Conservation (phyloP, 2,329 filamentous ascomycete species). For the Aspergillus proliferans region DNA sequence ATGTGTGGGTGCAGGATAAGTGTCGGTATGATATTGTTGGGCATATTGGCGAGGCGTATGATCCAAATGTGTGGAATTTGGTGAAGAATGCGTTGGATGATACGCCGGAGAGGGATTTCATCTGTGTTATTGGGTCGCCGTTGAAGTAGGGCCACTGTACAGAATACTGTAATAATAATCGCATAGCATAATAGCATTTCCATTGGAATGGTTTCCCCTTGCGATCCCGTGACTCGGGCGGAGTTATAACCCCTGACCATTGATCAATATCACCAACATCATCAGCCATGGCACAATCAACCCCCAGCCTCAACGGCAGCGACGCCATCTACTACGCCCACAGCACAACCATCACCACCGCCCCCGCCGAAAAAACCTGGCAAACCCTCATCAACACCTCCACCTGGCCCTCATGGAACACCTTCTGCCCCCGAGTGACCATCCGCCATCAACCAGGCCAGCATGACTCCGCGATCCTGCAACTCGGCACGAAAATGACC, state of each 20-base stretch:
- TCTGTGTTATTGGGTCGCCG: conserved; percentile 24
- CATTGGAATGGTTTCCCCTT: too few species aligned
- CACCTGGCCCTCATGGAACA: conserved; percentile 44
- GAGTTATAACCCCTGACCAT: background rate
- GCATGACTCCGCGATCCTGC: conserved; percentile 21
- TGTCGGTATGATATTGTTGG: conserved; percentile 30
- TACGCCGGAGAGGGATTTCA: conserved; percentile 20
- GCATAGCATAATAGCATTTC: background rate
- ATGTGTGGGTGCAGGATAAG: conserved; percentile 27
- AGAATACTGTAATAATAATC: background rate
- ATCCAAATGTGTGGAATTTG: conserved; percentile 35
- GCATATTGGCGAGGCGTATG: conserved; percentile 34
- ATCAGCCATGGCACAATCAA: conserved; percentile 6
- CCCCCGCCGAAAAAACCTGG: conserved; percentile 39
- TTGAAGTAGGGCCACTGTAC: conserved; percentile 16
- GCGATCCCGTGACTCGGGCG: too few species aligned
- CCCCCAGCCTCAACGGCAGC: conserved; percentile 26
- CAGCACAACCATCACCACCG: conserved; percentile 34
- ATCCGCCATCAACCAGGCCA: conserved; percentile 37
- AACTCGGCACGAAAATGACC: conserved; percentile 38
- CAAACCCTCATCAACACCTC: conserved; percentile 39
- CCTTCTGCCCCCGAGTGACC: conserved; percentile 40
- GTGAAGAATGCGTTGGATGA: conserved; percentile 31
- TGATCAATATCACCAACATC: background rate
- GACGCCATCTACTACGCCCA: conserved; percentile 25